phyloP scores from a whole-genome alignment of 1,139 yeast species.

The Meyerozyma elateridarum region DNA sequence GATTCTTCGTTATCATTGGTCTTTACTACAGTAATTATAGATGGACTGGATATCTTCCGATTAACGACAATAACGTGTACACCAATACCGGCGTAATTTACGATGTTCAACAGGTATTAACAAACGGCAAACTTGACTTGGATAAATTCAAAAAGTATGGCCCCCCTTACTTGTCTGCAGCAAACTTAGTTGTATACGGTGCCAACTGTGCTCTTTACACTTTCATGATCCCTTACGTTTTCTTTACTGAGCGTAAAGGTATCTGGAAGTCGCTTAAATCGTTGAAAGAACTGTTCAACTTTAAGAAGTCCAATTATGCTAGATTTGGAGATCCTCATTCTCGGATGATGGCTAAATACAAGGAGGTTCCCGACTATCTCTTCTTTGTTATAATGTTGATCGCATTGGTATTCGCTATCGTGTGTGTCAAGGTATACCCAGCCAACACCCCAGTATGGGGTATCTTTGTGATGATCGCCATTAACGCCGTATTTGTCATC shows the following conservation, averaged over 20 bases:
- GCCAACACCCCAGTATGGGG: no score
- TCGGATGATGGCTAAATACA: conserved; percentile 13
- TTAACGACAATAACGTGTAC: conserved; percentile 12
- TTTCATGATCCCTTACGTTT: conserved; percentile 11
- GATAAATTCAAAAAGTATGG: no score
- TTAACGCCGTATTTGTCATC: conserved; percentile 5
- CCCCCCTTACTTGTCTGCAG: conserved; percentile 43
- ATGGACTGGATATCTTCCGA: conserved; percentile 16
- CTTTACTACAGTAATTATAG: conserved; percentile 14
- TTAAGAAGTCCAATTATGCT: conserved; percentile 12
- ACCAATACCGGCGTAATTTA: conserved; percentile 14
- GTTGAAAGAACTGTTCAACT: no score
- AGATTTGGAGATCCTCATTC: conserved; percentile 17
- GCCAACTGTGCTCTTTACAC: conserved; percentile 16
- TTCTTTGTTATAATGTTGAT: conserved; percentile 12
- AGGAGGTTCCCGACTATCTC: conserved; percentile 17
- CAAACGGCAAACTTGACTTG: no score
- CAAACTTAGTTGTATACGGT: conserved; percentile 22
- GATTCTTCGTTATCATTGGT: conserved; percentile 12
- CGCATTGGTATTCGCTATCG: conserved; percentile 13
- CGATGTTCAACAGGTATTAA: conserved; percentile 23
- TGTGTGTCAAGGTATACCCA: conserved; percentile 6
- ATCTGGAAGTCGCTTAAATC: conserved; percentile 9
- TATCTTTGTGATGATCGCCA: conserved; percentile 6
- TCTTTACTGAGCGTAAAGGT: conserved; percentile 7